Conservation (phyloP, 148 eudicot species). For the Spergularia bocconei region DNA sequence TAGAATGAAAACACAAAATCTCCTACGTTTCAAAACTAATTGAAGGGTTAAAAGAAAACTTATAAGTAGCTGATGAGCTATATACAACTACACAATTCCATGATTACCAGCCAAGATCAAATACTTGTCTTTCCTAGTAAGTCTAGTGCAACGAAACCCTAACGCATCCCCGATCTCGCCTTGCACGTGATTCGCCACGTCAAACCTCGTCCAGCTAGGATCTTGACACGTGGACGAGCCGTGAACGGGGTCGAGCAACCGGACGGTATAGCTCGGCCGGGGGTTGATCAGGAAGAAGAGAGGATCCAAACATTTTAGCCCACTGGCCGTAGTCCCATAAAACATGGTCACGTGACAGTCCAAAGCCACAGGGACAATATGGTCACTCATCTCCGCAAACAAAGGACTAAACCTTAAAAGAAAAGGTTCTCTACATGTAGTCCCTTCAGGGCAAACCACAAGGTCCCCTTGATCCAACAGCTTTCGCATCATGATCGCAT, state of each 20-base stretch:
- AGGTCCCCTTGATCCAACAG: conserved; percentile 55
- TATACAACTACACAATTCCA: conserved; percentile 40
- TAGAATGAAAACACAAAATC: too few species aligned
- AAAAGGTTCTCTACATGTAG: conserved; percentile 87
- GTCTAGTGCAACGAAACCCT: conserved; percentile 59
- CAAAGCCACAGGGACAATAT: conserved; percentile 69
- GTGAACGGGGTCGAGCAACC: conserved; percentile 36
- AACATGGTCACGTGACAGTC: conserved; percentile 64
- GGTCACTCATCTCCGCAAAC: conserved; percentile 58
- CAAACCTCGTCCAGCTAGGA: conserved; percentile 30
- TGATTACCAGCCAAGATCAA: conserved; percentile 77
- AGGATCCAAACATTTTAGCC: conserved; percentile 68
- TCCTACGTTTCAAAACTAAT: too few species aligned
- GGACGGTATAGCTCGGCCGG: conserved; percentile 47
- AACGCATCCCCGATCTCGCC: conserved; percentile 55
- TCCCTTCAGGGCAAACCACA: conserved; percentile 80
- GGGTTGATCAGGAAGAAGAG: conserved; percentile 77
- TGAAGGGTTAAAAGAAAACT: too few species aligned
- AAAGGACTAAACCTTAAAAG: conserved; percentile 72
- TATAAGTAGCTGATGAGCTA: too few species aligned
- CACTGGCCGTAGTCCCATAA: conserved; percentile 77
- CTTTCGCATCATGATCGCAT: conserved; percentile 47
- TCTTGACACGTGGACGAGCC: conserved; percentile 30
- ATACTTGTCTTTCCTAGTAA: conserved; percentile 88
- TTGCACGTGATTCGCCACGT: conserved; percentile 74